phyloP scores from a whole-genome alignment of 2,329 filamentous ascomycete genomes.

The Colletotrichum orchidophilum region DNA sequence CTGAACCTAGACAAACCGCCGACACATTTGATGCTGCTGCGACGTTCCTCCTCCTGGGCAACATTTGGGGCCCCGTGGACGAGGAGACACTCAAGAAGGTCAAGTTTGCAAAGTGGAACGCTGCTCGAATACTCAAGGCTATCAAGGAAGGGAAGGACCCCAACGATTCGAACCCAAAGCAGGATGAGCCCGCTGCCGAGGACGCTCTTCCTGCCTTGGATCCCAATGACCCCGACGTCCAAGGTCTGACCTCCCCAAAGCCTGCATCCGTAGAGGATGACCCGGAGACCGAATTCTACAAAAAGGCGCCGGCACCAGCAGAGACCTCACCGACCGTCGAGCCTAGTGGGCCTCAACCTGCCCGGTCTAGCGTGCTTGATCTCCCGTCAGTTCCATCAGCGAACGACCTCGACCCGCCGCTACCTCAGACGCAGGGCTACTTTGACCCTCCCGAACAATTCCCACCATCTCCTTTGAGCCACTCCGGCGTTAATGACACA shows the following conservation, averaged over 20 bases:
- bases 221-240: constrained; percentile 72
- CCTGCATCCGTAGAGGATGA: constrained; percentile 63
- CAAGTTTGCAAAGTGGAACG: constrained; percentile 97
- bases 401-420: constrained; percentile 22
- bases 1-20: constrained; percentile 76
- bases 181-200: constrained; percentile 59
- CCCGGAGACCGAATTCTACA: constrained; percentile 51
- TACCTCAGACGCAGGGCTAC: constrained; percentile 41
- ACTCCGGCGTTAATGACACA: constrained; percentile 41
- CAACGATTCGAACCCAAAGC: constrained; percentile 86
- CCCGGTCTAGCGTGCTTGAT: constrained; percentile 18
- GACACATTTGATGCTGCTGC: constrained; percentile 93
- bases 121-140: constrained; percentile 87
- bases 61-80: constrained; percentile 83
- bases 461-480: constrained; percentile 47
- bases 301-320: constrained; percentile 38
- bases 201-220: constrained; percentile 60
- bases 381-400: constrained; percentile 31
- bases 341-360: constrained; percentile 32
- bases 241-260: constrained; percentile 55
- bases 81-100: constrained; percentile 84
- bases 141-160: constrained; percentile 92
- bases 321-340: constrained; percentile 37
- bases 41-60: constrained; percentile 89
- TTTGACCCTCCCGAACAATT: constrained; percentile 46